Evolutionary conservation across 2,329 filamentous ascomycete species (phyloP).

Genomic region (Pseudocercospora crystallina): DNA sequence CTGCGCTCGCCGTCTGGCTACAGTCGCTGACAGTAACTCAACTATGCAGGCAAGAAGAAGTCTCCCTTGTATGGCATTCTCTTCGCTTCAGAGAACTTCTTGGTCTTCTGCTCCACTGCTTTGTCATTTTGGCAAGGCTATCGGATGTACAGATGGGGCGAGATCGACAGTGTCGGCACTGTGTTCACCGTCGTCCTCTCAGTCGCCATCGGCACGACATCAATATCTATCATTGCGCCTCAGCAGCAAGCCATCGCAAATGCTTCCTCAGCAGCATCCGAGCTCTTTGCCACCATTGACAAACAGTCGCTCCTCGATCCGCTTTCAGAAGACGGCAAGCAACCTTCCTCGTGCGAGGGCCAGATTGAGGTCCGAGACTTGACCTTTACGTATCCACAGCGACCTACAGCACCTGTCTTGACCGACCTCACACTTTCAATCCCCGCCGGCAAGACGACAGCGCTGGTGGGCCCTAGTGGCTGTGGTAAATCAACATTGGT

Average conservation of each 20-base stretch:
- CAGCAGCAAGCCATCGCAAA: conserved; percentile 45
- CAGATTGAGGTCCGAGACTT: conserved; percentile 65
- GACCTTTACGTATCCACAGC: conserved; percentile 68
- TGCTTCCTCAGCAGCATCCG: conserved; percentile 42
- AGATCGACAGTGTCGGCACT: conserved; percentile 35
- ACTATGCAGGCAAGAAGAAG: conserved; percentile 32
- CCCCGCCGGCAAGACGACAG: conserved; percentile 44
- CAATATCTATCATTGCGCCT: conserved; percentile 41
- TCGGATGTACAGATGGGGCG: conserved; percentile 35
- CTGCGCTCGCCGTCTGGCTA: too few species aligned
- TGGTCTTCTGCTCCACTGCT: conserved; percentile 41
- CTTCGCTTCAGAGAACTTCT: conserved; percentile 39
- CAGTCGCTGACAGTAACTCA: too few species aligned
- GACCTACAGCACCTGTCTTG: conserved; percentile 39
- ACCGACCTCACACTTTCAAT: conserved; percentile 37
- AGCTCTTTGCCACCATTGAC: conserved; percentile 45
- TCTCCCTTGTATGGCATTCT: conserved; percentile 40
- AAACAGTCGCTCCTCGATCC: conserved; percentile 42
- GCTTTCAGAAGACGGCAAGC: conserved; percentile 26
- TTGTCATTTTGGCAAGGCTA: conserved; percentile 49
- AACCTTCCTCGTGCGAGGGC: conserved; percentile 27
- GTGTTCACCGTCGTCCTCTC: conserved; percentile 37
- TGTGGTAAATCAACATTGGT: conserved; percentile 42
- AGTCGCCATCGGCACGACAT: conserved; percentile 40
- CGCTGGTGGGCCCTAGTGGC: conserved; percentile 44